Base-by-base conservation (phyloP, 768 basidiomycete species). In the Tylopilus sp. region DNA sequence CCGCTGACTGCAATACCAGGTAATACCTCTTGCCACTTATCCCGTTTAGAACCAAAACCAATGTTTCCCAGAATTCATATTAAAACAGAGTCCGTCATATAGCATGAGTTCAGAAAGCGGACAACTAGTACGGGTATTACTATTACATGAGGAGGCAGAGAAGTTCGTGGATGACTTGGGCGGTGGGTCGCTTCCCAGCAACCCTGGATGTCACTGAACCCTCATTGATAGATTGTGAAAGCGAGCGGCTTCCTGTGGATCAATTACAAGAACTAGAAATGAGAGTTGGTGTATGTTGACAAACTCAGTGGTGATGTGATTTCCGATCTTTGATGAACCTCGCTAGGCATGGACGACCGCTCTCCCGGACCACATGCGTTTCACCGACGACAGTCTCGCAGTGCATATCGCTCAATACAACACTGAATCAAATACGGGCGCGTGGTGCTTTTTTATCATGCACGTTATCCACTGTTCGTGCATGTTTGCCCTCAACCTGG, bases 371-470 rank as follows among this genome's bases (percentile, higher is more conserved):
- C 78, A 84, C 60, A 79, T 92, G 40, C 79, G 77, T 8, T 91
- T 87, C 61, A 83, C 79, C 21, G 81, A 86, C 41, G 79, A 86
- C 59, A 89, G 78, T 63, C 67, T 90, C 18, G 73, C 75, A 56
- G 79, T 83, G 18, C 87, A 91, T 58, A 72, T 82, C 55, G 78
- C 81, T 17, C 87, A 88, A 80, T 86, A 90, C 57, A 88, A 88
- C 62, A 90, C 88, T 20, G 81, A 79, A 58, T 85, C 85, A 15
- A 89, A 88, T 58, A 78, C 78, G 25, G 86, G 88, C 41, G 86
- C 87, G 10, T 91, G 89, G 90, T 87, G 84, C 59, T 92, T 80
- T 70, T 86, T 80, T 57, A 75, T 76, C 63, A 85, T 89, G 75
- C 88, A 92, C 65, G 74, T 81, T 40, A 72, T 85, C 55, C 80